Percentiles rank a stretch among this genome's conserved stretches.
These are phyloP conservation scores for Clitocybe nebularis DNA, from an alignment of 1,284 basidiomycete species.

Conservation along the genomic window DNA sequence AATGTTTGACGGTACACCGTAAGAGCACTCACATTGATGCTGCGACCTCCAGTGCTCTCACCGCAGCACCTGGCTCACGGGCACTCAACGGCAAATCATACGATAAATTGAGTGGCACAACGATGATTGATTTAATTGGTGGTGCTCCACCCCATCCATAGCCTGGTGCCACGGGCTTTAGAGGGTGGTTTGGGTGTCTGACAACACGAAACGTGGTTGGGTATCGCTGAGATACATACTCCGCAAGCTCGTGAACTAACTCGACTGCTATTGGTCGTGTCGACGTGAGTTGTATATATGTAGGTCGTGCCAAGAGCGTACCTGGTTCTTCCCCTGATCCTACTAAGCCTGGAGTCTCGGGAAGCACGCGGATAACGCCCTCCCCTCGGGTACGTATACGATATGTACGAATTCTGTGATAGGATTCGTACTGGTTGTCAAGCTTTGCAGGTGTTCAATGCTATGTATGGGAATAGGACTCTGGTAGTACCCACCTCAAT, in stretches of 20 bases:
- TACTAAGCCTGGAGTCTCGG: constrained; percentile 44
- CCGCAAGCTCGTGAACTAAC: constrained; percentile 60
- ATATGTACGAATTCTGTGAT: constrained; percentile 51
- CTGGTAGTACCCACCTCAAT: constrained; percentile 51
- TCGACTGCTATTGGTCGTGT: constrained; percentile 53
- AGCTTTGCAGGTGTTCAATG: constrained; percentile 32
- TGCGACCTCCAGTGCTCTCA: constrained; percentile 59
- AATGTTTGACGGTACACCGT: no score
- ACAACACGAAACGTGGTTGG: constrained; percentile 53
- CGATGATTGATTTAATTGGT: constrained; percentile 50
- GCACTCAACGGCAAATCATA: constrained; percentile 45
- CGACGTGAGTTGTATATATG: no score
- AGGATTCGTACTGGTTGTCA: constrained; percentile 50
- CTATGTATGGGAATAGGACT: neutral
- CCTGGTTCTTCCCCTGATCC: constrained; percentile 52
- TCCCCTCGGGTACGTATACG: constrained; percentile 49
- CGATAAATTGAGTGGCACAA: constrained; percentile 45
- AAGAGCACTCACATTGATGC: constrained; percentile 44
- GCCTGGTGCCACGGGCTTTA: constrained; percentile 13
- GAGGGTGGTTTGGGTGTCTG: constrained; percentile 34
- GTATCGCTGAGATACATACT: constrained; percentile 61
- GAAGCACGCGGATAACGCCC: constrained; percentile 46
- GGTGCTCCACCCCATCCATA: constrained; percentile 52
- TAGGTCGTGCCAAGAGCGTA: no score
- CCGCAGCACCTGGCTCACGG: constrained; percentile 33